These are phyloP conservation scores for Ceratocystiopsis minuta DNA, from an alignment of 2,329 filamentous ascomycete species.

Conservation along the genomic window DNA sequence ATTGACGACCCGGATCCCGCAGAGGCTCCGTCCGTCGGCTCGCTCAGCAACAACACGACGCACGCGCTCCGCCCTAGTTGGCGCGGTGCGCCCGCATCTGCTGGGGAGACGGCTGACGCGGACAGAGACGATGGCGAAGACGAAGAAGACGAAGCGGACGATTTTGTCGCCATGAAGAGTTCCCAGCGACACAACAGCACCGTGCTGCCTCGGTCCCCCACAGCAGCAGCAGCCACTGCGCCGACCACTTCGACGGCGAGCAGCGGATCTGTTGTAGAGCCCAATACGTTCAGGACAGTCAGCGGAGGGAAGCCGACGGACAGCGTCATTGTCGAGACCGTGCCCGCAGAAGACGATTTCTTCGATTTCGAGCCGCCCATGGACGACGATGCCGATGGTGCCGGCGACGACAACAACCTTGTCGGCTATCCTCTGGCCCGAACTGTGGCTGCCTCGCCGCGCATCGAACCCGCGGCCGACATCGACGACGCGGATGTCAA, in stretches of 20 bases:
- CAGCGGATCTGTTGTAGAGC: too few relatives aligned
- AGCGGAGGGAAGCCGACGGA: too few relatives aligned
- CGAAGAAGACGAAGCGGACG: slow-evolving; percentile 5
- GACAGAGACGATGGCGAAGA: background rate
- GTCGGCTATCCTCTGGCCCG: slow-evolving; percentile 8
- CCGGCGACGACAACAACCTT: slow-evolving; percentile 12
- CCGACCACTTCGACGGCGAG: too few relatives aligned
- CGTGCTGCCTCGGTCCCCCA: too few relatives aligned
- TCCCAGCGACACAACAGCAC: too few relatives aligned
- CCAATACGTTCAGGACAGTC: too few relatives aligned
- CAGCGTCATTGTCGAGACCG: background rate
- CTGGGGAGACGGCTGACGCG: background rate
- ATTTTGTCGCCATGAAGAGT: slow-evolving; percentile 7
- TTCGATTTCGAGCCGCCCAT: slow-evolving; percentile 10
- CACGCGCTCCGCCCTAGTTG: too few relatives aligned
- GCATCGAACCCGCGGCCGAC: slow-evolving; percentile 1
- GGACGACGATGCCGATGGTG: background rate
- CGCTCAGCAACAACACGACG: too few relatives aligned
- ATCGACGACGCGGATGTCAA: slow-evolving; percentile 3
- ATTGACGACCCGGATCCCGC: too few relatives aligned
- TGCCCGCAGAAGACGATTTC: slow-evolving; percentile 5
- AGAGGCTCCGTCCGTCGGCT: too few relatives aligned
- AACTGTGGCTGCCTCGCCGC: background rate
- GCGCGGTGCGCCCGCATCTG: background rate
- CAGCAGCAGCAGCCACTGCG: too few relatives aligned